phyloP scores from a whole-genome alignment of 306 rosid species.

The Pyrus betulifolia region DNA sequence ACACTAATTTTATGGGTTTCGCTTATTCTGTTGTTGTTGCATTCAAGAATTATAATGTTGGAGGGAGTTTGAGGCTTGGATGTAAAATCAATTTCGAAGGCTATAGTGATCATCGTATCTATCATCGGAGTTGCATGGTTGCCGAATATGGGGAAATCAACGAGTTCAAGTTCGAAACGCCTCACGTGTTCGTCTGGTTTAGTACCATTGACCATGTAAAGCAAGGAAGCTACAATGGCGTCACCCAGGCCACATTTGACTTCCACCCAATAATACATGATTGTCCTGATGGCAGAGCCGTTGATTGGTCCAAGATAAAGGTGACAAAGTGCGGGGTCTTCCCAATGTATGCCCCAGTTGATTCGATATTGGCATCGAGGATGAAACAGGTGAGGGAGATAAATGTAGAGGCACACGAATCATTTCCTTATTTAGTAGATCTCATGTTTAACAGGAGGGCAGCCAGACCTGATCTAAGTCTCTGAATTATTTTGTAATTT shows the following conservation, averaged over 20 bases:
- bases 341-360: background rate
- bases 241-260: background rate
- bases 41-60: background rate
- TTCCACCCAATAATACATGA: too few relatives aligned
- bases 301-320: background rate
- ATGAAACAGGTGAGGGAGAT: too few relatives aligned
- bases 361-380: too few relatives aligned
- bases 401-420: too few relatives aligned
- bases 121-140: background rate
- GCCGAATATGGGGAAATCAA: background rate
- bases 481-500: too few relatives aligned
- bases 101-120: background rate
- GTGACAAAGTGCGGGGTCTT: background rate
- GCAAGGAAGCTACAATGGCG: background rate
- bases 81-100: background rate
- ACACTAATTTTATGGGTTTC: background rate
- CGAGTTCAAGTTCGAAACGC: background rate
- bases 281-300: background rate
- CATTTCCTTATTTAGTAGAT: too few relatives aligned
- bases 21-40: background rate
- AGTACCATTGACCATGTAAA: background rate
- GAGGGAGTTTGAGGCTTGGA: background rate
- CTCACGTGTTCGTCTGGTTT: conserved; percentile 9
- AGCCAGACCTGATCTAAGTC: too few relatives aligned
- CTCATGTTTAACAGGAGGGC: too few relatives aligned